Evolutionary conservation across 495 filamentous ascomycete species (phyloP).

Genomic region (Bathelium albidoporum): DNA sequence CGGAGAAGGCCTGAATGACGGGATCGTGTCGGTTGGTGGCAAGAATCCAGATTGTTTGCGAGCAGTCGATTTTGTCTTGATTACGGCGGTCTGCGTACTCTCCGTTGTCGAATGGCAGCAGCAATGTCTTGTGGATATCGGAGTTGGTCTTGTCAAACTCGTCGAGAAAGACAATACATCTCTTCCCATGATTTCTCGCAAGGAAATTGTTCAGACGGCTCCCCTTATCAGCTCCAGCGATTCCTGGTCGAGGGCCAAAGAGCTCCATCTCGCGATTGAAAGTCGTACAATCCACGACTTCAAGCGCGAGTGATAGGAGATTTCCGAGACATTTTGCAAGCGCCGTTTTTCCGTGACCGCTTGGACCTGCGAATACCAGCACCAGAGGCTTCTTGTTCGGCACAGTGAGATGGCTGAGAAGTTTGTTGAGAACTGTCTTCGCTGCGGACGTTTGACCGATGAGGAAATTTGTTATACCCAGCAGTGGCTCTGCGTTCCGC

Average conservation of each 20-base stretch:
- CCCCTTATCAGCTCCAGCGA: conserved; percentile 30
- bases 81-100: conserved; percentile 4
- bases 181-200: conserved; percentile 30
- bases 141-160: conserved; percentile 46
- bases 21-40: conserved; percentile 3
- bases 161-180: conserved; percentile 45
- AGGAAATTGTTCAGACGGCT: conserved; percentile 46
- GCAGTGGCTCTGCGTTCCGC: background rate
- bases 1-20: background rate
- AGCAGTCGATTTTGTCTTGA: background rate
- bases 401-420: background rate
- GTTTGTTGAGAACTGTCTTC: background rate
- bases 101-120: conserved; percentile 4
- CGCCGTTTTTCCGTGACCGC: conserved; percentile 5
- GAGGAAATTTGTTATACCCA: background rate
- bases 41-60: conserved; percentile 8
- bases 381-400: background rate
- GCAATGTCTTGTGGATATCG: conserved; percentile 5
- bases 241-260: conserved; percentile 38
- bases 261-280: conserved; percentile 34
- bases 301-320: conserved; percentile 31
- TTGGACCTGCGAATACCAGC: conserved; percentile 5
- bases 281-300: conserved; percentile 38
- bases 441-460: background rate
- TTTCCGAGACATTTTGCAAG: conserved; percentile 15